These are phyloP conservation scores for Cyphellophora europaea DNA, from an alignment of 2,329 filamentous ascomycete species.

Conservation along the genomic window DNA sequence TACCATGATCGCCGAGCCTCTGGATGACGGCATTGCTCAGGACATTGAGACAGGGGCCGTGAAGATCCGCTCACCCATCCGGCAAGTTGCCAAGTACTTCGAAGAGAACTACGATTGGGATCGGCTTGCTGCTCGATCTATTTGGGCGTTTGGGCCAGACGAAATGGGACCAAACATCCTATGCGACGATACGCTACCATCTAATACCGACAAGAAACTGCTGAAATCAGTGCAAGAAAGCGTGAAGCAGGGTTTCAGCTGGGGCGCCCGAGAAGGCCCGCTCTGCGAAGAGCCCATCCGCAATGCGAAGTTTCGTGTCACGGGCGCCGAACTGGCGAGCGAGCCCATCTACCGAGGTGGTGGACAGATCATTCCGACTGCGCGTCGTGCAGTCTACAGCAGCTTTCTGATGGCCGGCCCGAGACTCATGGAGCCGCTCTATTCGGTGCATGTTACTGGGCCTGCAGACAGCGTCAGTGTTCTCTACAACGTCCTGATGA, in stretches of 20 bases:
- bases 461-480: slow-evolving; percentile 80
- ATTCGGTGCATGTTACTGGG: slow-evolving; percentile 84
- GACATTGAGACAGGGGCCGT: slow-evolving; percentile 90
- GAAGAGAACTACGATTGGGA: slow-evolving; percentile 97
- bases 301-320: slow-evolving; percentile 95
- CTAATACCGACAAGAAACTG: slow-evolving; percentile 88
- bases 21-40: slow-evolving; percentile 88
- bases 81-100: slow-evolving; percentile 92
- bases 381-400: slow-evolving; percentile 84
- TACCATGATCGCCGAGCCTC: slow-evolving; percentile 93
- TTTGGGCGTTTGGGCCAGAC: slow-evolving; percentile 97
- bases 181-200: slow-evolving; percentile 90
- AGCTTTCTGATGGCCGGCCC: slow-evolving; percentile 96
- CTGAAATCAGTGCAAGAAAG: slow-evolving; percentile 82
- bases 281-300: slow-evolving; percentile 98
- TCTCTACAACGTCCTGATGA: slow-evolving; percentile 83
- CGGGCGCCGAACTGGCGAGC: slow-evolving; percentile 73
- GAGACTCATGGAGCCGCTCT: slow-evolving; percentile 92
- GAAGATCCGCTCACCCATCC: slow-evolving; percentile 83
- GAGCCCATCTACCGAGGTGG: slow-evolving; percentile 93
- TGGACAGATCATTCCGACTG: slow-evolving; percentile 94
- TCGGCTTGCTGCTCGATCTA: slow-evolving; percentile 82
- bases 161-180: slow-evolving; percentile 91
- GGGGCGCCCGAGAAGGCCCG: slow-evolving; percentile 90
- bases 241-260: slow-evolving; percentile 91